These are phyloP conservation scores for Mucor irregularis DNA, from an alignment of 371 early-diverging fungal species.

Conservation along the genomic window DNA sequence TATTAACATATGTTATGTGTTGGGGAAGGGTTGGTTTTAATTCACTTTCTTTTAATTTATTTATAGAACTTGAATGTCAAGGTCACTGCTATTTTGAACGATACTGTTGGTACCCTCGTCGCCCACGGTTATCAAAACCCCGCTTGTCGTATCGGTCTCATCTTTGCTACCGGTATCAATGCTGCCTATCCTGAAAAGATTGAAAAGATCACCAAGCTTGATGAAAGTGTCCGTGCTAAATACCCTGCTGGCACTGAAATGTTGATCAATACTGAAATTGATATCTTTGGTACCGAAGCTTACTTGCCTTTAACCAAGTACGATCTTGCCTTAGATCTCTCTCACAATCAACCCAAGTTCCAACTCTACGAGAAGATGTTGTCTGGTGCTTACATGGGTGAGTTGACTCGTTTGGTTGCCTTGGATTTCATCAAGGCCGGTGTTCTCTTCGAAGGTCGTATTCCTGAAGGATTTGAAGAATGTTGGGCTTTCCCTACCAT, in stretches of 20 bases:
- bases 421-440: slow-evolving; percentile 72
- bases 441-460: slow-evolving; percentile 64
- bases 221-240: slow-evolving; percentile 5
- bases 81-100: slow-evolving; percentile 90
- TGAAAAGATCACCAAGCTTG: slow-evolving; percentile 25
- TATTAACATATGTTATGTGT: neutral
- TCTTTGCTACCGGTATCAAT: slow-evolving; percentile 93
- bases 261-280: slow-evolving; percentile 89
- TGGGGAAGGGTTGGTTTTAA: neutral
- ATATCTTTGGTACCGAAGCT: slow-evolving; percentile 68
- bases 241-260: slow-evolving; percentile 60
- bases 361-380: slow-evolving; percentile 95
- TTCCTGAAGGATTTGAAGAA: slow-evolving; percentile 57
- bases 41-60: too few species aligned
- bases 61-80: slow-evolving; percentile 61
- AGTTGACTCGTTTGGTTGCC: slow-evolving; percentile 75
- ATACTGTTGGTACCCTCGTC: slow-evolving; percentile 89
- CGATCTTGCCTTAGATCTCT: slow-evolving; percentile 77
- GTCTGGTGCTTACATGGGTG: slow-evolving; percentile 91
- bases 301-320: slow-evolving; percentile 79
- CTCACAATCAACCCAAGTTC: slow-evolving; percentile 70
- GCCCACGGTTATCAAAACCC: slow-evolving; percentile 82
- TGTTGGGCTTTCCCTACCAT: slow-evolving; percentile 77
- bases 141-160: slow-evolving; percentile 81
- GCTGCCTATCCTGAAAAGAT: slow-evolving; percentile 57